Base-by-base conservation (phyloP, 2,329 filamentous ascomycete species). In the Verticillium isaacii region DNA sequence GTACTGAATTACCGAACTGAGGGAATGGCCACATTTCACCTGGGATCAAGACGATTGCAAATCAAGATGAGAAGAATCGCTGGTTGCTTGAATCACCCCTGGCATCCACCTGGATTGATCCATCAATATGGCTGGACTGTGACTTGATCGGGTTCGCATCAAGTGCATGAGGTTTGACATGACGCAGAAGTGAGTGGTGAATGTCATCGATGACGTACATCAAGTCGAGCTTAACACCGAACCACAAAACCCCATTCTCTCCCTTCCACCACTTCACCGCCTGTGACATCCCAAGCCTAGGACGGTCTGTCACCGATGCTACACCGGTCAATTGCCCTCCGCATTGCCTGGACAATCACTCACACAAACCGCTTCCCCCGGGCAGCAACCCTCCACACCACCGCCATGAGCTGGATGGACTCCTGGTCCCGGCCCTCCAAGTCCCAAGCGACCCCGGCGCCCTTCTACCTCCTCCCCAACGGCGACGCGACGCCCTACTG, bases 401-500 rank as follows among this genome's bases (percentile, higher is more conserved):
- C 57, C 34, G 41, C 57, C n/a, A 78, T 78, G 77, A 77, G 72
- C 41, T 77, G 75, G 75, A 78, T 76, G 74, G 75, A 77, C 66
- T 74, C 73, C 14, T 78, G 75, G 74, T 76, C 73, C 7, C 73
- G 75, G 0, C 76, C 76, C 0, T 69, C 68, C 54, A 78, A 79
- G 58, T 71, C 71, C 12, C 74, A 78, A 65, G 70, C 76, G 7
- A 75, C 72, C 0, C 84, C 84, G 12, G 79, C 82, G 11, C 85
- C 84, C 0, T 79, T 81, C 57, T 88, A 87, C 66, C 74, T 87
- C 32, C 75, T 76, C 1, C 70, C 73, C 0, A 74, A 76, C 2
- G 77, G 78, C 54, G 81, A 83, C 57, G 70, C 74, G 32, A 80
- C 80, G 0, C 79, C 80, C 1, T 87, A 87, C 69, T 86, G 84